A percentile compares a stretch with the other conserved stretches of the same genome.
Conservation (phyloP, 768 basidiomycete species). For the Lactarius psammicola region DNA sequence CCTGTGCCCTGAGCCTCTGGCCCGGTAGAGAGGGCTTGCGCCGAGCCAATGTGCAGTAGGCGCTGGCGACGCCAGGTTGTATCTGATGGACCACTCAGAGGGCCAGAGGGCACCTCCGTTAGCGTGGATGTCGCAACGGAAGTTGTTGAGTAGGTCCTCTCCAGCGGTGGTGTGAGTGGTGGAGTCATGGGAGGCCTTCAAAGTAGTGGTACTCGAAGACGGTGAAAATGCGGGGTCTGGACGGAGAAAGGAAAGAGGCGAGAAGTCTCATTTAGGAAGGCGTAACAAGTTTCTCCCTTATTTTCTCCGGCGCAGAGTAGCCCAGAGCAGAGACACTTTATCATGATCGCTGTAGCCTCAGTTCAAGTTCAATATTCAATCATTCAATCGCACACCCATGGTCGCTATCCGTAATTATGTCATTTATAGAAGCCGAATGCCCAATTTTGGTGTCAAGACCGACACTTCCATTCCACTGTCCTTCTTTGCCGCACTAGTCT, state of each 20-base stretch:
- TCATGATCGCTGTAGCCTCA: not conserved
- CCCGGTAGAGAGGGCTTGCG: slow-evolving; percentile 17
- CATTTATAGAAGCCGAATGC: not conserved
- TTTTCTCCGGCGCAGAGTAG: not conserved
- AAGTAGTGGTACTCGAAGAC: not conserved
- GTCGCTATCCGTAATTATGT: not conserved
- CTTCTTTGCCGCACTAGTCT: no score
- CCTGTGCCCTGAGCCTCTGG: slow-evolving; percentile 28
- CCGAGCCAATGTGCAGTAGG: slow-evolving; percentile 51
- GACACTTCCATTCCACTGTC: not conserved
- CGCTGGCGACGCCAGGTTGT: slow-evolving; percentile 62
- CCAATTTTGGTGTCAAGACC: not conserved
- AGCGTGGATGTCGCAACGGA: not conserved
- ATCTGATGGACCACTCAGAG: slow-evolving; percentile 50
- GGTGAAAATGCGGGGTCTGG: no score
- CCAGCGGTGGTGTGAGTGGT: not conserved
- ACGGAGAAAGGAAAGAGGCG: not conserved
- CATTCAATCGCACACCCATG: no score
- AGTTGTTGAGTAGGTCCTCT: slow-evolving; percentile 1
- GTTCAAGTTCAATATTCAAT: not conserved
- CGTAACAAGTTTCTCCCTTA: not conserved
- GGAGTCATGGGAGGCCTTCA: not conserved
- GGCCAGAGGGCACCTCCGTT: slow-evolving; percentile 35
- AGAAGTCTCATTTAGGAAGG: slow-evolving; percentile 6
- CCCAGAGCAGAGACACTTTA: not conserved